These are phyloP conservation scores for Chlamydomonas incerta DNA, from an alignment of 139 green algal genomes.

Conservation along the genomic window DNA sequence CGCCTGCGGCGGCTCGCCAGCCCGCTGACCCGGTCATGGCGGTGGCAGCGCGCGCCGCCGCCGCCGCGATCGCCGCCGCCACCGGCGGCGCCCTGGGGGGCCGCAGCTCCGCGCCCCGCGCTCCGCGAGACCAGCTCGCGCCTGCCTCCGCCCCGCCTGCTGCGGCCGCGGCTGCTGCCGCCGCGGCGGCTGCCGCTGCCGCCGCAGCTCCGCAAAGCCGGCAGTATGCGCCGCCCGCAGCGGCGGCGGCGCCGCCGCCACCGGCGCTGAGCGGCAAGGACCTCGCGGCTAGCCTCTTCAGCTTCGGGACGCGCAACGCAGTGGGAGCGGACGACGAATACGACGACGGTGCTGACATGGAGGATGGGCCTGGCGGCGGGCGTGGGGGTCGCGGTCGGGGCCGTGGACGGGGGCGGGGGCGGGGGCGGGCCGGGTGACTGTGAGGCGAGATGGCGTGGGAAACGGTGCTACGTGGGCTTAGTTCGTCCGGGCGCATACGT, in stretches of 20 bases:
- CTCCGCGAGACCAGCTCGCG: too few relatives aligned
- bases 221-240: neutral
- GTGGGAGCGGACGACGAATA: neutral
- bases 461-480: too few relatives aligned
- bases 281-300: constrained; percentile 31
- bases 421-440: neutral
- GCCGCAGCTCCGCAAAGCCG: neutral
- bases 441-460: neutral
- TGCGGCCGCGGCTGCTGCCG: neutral
- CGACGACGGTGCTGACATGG: neutral
- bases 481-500: too few relatives aligned
- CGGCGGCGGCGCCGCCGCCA: neutral
- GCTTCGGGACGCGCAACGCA: neutral
- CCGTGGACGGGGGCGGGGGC: neutral
- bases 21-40: neutral
- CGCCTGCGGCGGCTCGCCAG: too few relatives aligned
- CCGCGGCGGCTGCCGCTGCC: neutral
- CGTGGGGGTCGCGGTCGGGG: neutral
- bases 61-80: constrained; percentile 7
- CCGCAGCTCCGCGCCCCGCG: neutral
- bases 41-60: neutral
- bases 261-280: constrained; percentile 8
- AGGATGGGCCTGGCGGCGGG: neutral
- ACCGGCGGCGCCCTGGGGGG: neutral
- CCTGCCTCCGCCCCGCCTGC: neutral